Evolutionary conservation across 2,329 filamentous ascomycete genomes (phyloP), one percentile per base, ranked within the genome.

Genomic region (Fusarium camptoceras): DNA sequence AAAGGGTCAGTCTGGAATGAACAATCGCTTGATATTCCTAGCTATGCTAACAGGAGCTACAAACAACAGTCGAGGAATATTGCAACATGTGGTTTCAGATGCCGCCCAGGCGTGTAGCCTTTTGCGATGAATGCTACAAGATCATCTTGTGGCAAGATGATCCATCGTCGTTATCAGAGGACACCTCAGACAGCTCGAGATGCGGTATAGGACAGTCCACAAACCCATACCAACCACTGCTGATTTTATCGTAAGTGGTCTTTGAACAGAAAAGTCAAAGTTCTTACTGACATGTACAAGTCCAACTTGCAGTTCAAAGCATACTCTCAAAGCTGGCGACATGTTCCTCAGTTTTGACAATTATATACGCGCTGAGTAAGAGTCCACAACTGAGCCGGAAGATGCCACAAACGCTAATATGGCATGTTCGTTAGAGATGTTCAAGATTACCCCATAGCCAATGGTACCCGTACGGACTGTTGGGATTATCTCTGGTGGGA

Each of bases 91-190:
- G 41, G 41, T 22, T 43, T 4, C 41, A 43, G 20, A 16, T 43
- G 9, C 41, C 20, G 1, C 8, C 0, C n/a, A 24, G 4, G 41
- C 12, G 10, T n/a, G 34, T 0, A 2, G 39, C 41, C 2, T 43
- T 22, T 16, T 43, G 41, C 14, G 41, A 43, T 5, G 41, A 43
- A 24, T 43, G 41, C 41, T 43, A 22, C 5, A 20, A 43, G 5
- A 15, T 43, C 5, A 24, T 22, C 8, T 4, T 43, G 11, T 43
- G 41, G 41, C 8, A 43, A 1, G 2, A 43, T 16, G 12, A 2
- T 11, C 20, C 14, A 15, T 22, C 8, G 3, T 2, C 39, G 6
- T 1, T 14, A n/a, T 41, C 20, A 41, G 39, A 14, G 4, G 39
- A 42, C 11, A 42, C n/a, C 8, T 42, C 31, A 5, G 31, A 14